Percentiles rank a stretch among this genome's conserved stretches.
Evolutionary conservation across 768 basidiomycete genomes (phyloP).

Genomic region (Lactarius hengduanensis): DNA sequence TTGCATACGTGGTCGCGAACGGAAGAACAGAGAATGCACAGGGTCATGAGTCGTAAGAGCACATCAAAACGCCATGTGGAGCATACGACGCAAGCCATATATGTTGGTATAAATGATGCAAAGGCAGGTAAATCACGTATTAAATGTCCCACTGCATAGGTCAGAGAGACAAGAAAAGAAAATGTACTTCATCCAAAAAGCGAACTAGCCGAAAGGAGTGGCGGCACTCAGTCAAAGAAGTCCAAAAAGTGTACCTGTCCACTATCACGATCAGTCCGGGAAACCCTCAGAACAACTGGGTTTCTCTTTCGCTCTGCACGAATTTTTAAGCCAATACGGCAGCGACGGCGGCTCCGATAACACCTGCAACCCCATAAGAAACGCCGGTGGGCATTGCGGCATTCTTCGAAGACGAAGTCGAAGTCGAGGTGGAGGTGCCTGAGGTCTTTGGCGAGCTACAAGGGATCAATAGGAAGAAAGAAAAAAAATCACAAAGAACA

Average conservation of each 20-base stretch:
- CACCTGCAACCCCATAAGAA: constrained; percentile 41
- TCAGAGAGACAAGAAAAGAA: constrained; percentile 6
- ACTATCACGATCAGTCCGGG: constrained; percentile 9
- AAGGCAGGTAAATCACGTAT: constrained; percentile 15
- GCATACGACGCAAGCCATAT: neutral
- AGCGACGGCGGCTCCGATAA: constrained; percentile 38
- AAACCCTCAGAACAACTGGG: neutral
- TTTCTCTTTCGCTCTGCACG: constrained; percentile 1
- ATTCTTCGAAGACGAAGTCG: constrained; percentile 33
- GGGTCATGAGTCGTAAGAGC: neutral
- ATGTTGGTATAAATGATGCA: constrained; percentile 19
- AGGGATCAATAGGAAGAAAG: neutral
- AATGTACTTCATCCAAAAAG: constrained; percentile 5
- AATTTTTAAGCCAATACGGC: constrained; percentile 40
- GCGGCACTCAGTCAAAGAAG: neutral
- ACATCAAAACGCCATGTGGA: neutral
- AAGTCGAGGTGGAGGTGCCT: constrained; percentile 21
- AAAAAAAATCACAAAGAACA: neutral
- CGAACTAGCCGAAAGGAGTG: constrained; percentile 3
- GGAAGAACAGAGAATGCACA: neutral
- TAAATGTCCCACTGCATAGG: constrained; percentile 16
- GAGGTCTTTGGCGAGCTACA: neutral
- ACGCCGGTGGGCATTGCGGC: constrained; percentile 39
- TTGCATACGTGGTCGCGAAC: constrained; percentile 1
- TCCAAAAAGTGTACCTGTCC: constrained; percentile 22